Base-by-base conservation (phyloP, 768 basidiomycete species). In the Cystobasidium tubakii region DNA sequence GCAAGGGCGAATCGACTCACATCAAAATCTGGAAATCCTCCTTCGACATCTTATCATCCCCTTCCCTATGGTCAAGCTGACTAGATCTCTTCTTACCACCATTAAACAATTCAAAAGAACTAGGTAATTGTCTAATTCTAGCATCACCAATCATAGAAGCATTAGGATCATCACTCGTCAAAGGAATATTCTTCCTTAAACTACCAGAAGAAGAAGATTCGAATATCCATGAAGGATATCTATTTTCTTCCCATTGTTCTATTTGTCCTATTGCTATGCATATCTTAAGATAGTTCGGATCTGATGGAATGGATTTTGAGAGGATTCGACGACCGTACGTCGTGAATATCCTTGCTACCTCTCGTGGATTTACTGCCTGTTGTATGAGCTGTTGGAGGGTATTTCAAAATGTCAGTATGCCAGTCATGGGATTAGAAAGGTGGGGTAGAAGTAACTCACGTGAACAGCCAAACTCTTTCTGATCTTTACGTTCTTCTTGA, bases 401-500 rank as follows among this genome's bases (percentile, higher is more conserved):
- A 31, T 31, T 29, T 7, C 21, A 29, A 9, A 55, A 7, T n/a
- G 53, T 55, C 27, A 55, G 53, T 10, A 55, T 23, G n/a, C 31
- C 29, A 44, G 65, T 21, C 17, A 66, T 43, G 44, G 31, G 12
- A 42, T n/a, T 31, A 39, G 44, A 62, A 66, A 39, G 43, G 15
- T 10, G 10, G 34, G 31, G 15, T 15, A 36, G 39, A 31, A 15
- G 63, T n/a, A 2, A 39, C 88, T 71, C 79, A 92, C 94, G 77
- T 83, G 78, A 1, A 93, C 92, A 57, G 95, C 92, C 76, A 88
- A 86, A 0, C 92, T 92, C 80, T 92, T 93, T 73, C 94, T 86
- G 75, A 99, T 99, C 83, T 99, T 98, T 80, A 96, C 88, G 80
- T 96, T 94, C 78, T 85, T 82, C 76, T 89, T 85, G 82, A 97